Conservation (phyloP, 768 basidiomycete species). For the Gyrodon lividus region DNA sequence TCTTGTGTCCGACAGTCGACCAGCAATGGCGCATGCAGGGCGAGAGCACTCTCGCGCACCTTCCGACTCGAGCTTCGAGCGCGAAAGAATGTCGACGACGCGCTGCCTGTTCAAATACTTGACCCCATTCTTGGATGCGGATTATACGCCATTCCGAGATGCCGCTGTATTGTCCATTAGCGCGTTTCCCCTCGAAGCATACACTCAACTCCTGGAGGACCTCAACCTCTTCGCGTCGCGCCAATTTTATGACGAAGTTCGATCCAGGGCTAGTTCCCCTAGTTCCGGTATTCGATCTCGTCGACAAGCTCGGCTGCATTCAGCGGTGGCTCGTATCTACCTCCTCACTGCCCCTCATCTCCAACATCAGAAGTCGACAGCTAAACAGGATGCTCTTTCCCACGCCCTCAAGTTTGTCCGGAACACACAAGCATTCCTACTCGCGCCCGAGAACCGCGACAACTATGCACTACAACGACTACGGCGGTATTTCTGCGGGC, state of each 20-base stretch:
- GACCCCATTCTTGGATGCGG: constrained; percentile 85
- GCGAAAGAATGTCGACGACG: constrained; percentile 79
- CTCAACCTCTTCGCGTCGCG: constrained; percentile 76
- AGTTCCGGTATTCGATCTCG: constrained; percentile 56
- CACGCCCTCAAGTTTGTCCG: constrained; percentile 86
- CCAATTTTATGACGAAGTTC: constrained; percentile 74
- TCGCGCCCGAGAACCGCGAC: constrained; percentile 67
- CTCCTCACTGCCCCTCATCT: constrained; percentile 78
- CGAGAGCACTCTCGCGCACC: constrained; percentile 70
- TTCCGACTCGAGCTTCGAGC: constrained; percentile 73
- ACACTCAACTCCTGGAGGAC: constrained; percentile 81
- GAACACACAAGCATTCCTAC: constrained; percentile 78
- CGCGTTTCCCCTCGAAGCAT: constrained; percentile 73
- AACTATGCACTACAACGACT: constrained; percentile 76
- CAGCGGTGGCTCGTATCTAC: constrained; percentile 87
- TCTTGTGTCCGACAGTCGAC: constrained; percentile 59
- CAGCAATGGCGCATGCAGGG: constrained; percentile 49
- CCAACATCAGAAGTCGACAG: constrained; percentile 65
- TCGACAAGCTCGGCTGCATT: constrained; percentile 76
- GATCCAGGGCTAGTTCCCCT: constrained; percentile 46
- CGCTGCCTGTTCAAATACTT: constrained; percentile 82
- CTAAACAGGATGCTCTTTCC: constrained; percentile 68
- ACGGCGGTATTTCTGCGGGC: constrained; percentile 88
- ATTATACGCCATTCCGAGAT: constrained; percentile 80
- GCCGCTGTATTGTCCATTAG: constrained; percentile 88